Percentiles rank a stretch among this genome's conserved stretches.
These are phyloP conservation scores for Fusarium musae DNA, from an alignment of 2,329 filamentous ascomycete genomes.

Conservation along the genomic window DNA sequence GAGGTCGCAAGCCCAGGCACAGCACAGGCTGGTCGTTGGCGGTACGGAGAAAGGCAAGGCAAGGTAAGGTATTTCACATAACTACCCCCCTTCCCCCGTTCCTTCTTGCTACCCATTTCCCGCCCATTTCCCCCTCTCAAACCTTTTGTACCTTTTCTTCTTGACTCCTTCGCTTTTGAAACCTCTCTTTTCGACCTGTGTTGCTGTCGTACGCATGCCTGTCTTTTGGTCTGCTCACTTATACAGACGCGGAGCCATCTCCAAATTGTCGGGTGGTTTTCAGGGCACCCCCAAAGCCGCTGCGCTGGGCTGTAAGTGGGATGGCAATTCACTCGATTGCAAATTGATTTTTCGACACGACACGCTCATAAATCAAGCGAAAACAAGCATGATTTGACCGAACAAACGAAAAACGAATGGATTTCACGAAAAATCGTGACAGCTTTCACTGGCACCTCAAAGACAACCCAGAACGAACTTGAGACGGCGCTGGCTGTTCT, in stretches of 20 bases:
- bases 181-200: constrained; percentile 24
- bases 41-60: constrained; percentile 38
- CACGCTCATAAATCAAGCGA: constrained; percentile 8
- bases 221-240: constrained; percentile 37
- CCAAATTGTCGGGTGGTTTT: constrained; percentile 38
- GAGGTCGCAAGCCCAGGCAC: constrained; percentile 35
- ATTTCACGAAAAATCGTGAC: constrained; percentile 22
- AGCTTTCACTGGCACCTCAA: constrained; percentile 36
- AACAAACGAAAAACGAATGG: constrained; percentile 10
- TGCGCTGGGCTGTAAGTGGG: constrained; percentile 30
- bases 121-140: constrained; percentile 42
- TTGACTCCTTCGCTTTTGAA: constrained; percentile 12
- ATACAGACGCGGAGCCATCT: constrained; percentile 37
- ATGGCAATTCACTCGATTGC: constrained; percentile 12
- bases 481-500: constrained; percentile 45
- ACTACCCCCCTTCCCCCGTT: constrained; percentile 52
- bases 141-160: constrained; percentile 31
- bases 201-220: constrained; percentile 38
- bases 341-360: constrained; percentile 1
- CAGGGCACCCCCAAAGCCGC: constrained; percentile 34
- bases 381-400: constrained; percentile 3
- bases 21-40: constrained; percentile 34
- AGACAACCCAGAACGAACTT: constrained; percentile 36
- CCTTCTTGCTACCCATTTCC: constrained; percentile 45
- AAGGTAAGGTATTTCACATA: constrained; percentile 50